A percentile compares a stretch with the other conserved stretches of the same genome.
Conservation (phyloP, 2,329 filamentous ascomycete species). For the Ceratocystis smalleyi region DNA sequence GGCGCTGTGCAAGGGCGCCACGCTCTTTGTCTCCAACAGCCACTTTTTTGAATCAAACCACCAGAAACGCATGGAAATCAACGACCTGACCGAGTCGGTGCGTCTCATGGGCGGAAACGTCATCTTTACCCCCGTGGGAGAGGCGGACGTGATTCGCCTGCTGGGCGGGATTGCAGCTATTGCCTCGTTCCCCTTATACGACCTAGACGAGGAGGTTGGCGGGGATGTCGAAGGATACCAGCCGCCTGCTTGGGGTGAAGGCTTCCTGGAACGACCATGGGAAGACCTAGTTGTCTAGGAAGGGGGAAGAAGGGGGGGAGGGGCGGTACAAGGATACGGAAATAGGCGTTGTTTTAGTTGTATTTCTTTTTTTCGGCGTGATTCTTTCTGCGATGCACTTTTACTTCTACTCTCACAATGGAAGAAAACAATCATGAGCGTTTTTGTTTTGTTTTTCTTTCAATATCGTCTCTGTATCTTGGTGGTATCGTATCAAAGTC, state of each 20-base stretch:
- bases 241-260: not conserved
- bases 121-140: slow-evolving; percentile 32
- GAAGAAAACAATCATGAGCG: not conserved
- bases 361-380: too few species aligned
- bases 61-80: slow-evolving; percentile 61
- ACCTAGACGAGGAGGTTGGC: slow-evolving; percentile 51
- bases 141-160: slow-evolving; percentile 76
- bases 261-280: slow-evolving; percentile 15
- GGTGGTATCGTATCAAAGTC: too few species aligned
- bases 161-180: slow-evolving; percentile 81
- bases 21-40: slow-evolving; percentile 72
- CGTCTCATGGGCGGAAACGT: slow-evolving; percentile 66
- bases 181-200: slow-evolving; percentile 71
- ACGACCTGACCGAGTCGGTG: slow-evolving; percentile 76
- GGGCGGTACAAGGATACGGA: too few species aligned
- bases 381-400: too few species aligned
- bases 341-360: too few species aligned
- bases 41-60: slow-evolving; percentile 77
- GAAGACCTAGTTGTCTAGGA: slow-evolving; percentile 15
- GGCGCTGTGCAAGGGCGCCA: slow-evolving; percentile 71
- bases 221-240: slow-evolving; percentile 22
- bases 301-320: not conserved
- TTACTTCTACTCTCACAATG: not conserved
- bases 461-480: too few species aligned
- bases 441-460: too few species aligned